A percentile compares a stretch with the other conserved stretches of the same genome.
phyloP scores from a whole-genome alignment of 1,139 yeast species.

The Candida gigantensis region DNA sequence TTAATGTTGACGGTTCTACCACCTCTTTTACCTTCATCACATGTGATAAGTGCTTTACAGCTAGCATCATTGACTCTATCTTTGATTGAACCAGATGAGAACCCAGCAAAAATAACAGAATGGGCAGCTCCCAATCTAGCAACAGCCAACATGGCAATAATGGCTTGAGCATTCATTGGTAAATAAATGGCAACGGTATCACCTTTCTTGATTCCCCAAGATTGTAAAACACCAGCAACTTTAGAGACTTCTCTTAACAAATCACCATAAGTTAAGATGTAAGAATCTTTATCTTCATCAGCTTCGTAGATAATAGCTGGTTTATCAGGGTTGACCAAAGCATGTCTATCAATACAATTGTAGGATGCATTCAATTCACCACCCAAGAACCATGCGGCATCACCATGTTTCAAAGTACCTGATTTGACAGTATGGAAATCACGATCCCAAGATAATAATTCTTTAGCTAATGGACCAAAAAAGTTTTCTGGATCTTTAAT shows the following conservation, averaged over 20 bases:
- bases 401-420: constrained; percentile 78
- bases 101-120: constrained; percentile 96
- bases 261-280: constrained; percentile 79
- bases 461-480: constrained; percentile 81
- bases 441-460: constrained; percentile 80
- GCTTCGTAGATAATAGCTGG: constrained; percentile 93
- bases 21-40: constrained; percentile 97
- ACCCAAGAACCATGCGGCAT: constrained; percentile 88
- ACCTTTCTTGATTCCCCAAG: constrained; percentile 90
- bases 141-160: constrained; percentile 91
- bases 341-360: constrained; percentile 97
- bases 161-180: constrained; percentile 97
- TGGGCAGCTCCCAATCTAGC: constrained; percentile 96
- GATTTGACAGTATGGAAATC: constrained; percentile 73
- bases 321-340: constrained; percentile 82
- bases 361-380: constrained; percentile 93
- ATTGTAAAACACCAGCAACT: constrained; percentile 81
- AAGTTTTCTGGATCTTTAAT: constrained; percentile 79
- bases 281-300: constrained; percentile 80
- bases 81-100: constrained; percentile 87
- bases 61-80: constrained; percentile 91
- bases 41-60: constrained; percentile 87
- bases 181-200: constrained; percentile 95
- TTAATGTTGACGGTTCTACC: constrained; percentile 90
- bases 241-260: constrained; percentile 83